Conservation (phyloP, 192 early-diverging fungal genomes). For the Coemansia sp. region DNA sequence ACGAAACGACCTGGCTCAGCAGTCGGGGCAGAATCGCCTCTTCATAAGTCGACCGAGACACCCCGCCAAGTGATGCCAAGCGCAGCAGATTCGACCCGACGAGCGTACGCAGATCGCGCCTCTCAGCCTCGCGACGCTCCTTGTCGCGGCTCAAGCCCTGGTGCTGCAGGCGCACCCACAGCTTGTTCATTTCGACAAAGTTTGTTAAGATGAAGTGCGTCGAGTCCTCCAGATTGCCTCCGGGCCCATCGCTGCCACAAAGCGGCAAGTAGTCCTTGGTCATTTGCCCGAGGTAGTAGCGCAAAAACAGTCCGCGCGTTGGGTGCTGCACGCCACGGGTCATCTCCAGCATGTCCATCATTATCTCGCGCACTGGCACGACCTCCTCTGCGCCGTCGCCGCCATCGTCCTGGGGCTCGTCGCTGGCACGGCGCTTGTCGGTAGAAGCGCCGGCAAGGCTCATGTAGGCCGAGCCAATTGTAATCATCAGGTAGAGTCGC, state of each 20-base stretch:
- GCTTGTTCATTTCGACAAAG: slow-evolving; percentile 99
- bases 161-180: slow-evolving; percentile 99
- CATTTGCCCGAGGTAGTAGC: slow-evolving; percentile 94
- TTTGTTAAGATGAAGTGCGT: slow-evolving; percentile 97
- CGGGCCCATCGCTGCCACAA: slow-evolving; percentile 55
- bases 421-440: not conserved
- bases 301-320: slow-evolving; percentile 94
- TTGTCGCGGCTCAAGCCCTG: slow-evolving; percentile 94
- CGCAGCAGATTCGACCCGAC: slow-evolving; percentile 98
- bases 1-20: slow-evolving; percentile 95
- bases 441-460: slow-evolving; percentile 59
- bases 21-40: slow-evolving; percentile 88
- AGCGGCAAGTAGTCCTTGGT: slow-evolving; percentile 95
- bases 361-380: slow-evolving; percentile 93
- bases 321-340: slow-evolving; percentile 98
- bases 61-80: slow-evolving; percentile 88
- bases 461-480: slow-evolving; percentile 97
- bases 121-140: slow-evolving; percentile 94
- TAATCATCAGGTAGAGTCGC: slow-evolving; percentile 98
- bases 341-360: slow-evolving; percentile 99
- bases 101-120: slow-evolving; percentile 91
- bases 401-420: not conserved
- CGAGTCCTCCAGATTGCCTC: slow-evolving; percentile 89
- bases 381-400: slow-evolving; percentile 56
- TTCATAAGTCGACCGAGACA: slow-evolving; percentile 84